Conservation (phyloP, 2,329 filamentous ascomycete genomes). For the Nectriaceae sp. region DNA sequence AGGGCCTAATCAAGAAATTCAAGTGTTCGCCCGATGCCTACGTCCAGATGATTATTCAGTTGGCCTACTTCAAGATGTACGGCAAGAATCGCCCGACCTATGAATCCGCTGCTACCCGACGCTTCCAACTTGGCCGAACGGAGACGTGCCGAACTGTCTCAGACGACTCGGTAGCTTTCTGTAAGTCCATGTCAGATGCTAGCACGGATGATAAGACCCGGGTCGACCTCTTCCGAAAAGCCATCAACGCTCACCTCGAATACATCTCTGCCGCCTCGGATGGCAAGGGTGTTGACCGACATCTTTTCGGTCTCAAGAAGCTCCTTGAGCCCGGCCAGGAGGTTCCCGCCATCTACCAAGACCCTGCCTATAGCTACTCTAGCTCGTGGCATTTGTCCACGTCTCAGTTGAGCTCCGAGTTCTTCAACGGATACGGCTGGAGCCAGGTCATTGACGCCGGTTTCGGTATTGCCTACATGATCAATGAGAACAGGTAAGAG, state of each 20-base stretch:
- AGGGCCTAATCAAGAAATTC: constrained; percentile 99
- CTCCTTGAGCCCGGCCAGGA: constrained; percentile 79
- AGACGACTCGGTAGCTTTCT: constrained; percentile 89
- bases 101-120: constrained; percentile 91
- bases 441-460: constrained; percentile 95
- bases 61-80: constrained; percentile 99
- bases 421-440: constrained; percentile 99
- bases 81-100: constrained; percentile 97
- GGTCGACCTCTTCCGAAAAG: constrained; percentile 77
- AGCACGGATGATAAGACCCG: constrained; percentile 63
- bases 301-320: constrained; percentile 97
- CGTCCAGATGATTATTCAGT: constrained; percentile 97
- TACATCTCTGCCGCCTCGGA: constrained; percentile 90
- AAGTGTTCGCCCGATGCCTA: constrained; percentile 97
- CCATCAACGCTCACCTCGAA: constrained; percentile 78
- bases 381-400: constrained; percentile 87
- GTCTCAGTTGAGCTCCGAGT: constrained; percentile 90
- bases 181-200: constrained; percentile 78
- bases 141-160: constrained; percentile 94
- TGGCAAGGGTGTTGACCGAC: constrained; percentile 91
- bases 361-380: constrained; percentile 83
- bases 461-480: constrained; percentile 99
- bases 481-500: constrained; percentile 89
- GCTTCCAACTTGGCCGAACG: constrained; percentile 94
- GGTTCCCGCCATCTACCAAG: constrained; percentile 79